A percentile compares a stretch with the other conserved stretches of the same genome.
Evolutionary conservation across 2,329 filamentous ascomycete species (phyloP).

Genomic region (Lasiodiplodia theobromae): DNA sequence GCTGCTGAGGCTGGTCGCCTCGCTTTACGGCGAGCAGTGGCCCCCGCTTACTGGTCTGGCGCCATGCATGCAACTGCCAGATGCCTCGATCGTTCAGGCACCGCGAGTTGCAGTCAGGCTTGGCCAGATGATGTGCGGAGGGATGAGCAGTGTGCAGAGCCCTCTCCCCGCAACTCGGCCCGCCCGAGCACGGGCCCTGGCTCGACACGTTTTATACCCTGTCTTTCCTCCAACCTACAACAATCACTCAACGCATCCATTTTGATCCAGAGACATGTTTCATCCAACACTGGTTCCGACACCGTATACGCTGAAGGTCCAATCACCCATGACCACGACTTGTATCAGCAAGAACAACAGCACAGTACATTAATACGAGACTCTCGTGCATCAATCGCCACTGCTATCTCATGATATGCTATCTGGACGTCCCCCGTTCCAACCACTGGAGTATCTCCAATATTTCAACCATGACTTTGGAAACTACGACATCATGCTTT

Average conservation of each 20-base stretch:
- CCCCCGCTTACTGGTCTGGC: not conserved
- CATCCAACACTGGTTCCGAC: not conserved
- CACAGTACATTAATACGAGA: not conserved
- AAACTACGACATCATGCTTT: too few species aligned
- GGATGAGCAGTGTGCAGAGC: constrained; percentile 8
- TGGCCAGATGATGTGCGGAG: constrained; percentile 23
- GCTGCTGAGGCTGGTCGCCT: constrained; percentile 13
- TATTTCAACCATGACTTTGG: too few species aligned
- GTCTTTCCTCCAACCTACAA: too few species aligned
- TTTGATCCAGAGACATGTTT: not conserved
- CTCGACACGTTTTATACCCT: too few species aligned
- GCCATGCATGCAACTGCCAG: constrained; percentile 1
- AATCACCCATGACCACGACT: not conserved
- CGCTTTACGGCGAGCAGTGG: not conserved
- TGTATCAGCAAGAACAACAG: not conserved
- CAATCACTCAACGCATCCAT: not conserved
- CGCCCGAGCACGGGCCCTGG: constrained; percentile 6
- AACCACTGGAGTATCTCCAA: too few species aligned
- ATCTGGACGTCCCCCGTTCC: too few species aligned
- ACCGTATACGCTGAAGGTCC: not conserved
- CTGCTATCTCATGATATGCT: too few species aligned
- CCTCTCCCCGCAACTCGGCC: constrained; percentile 21
- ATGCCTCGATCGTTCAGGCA: constrained; percentile 12
- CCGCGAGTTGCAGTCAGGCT: constrained; percentile 8
- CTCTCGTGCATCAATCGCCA: not conserved